Evolutionary conservation across 2,329 filamentous ascomycete genomes (phyloP), one percentile per base, ranked within the genome.

Genomic region (Daldinia sp.): DNA sequence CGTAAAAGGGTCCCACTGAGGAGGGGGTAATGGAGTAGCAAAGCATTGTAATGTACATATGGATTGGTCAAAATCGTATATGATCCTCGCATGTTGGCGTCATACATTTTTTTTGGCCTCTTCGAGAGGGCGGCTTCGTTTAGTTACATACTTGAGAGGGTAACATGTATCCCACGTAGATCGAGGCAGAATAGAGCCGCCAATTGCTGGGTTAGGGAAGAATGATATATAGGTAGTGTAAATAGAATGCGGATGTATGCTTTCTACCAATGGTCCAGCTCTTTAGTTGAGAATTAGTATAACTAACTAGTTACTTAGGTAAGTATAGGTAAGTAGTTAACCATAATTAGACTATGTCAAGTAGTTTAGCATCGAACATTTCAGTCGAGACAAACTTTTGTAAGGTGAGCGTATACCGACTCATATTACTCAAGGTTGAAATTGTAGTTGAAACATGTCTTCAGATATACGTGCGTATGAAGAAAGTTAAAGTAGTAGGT

Each of bases 41-140:
- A 23, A 23, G 20, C 20, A 23, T 23, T 23, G 20, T 7, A 9
- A 35, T 35, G 33, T 6, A 35, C 7, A 23, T 35, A 54, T 37
- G 30, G 20, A 57, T 56, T 12, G n/a, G 44, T 53, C 18, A 9
- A 30, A 46, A 26, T 39, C 9, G 53, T 46, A 35, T 13, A 13
- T 42, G 35, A 35, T 44, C 42, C 37, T 44, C 54, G 18, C 42
- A 65, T 70, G 53, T 65, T 65, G 62, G 54, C 61, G 64, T 72
- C 67, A 70, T 69, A 65, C 60, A 67, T 65, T 66, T 35, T 65
- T 63, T 55, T 28, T 13, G 41, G 9, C n/a, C 10, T 37, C n/a
- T 28, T 39, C 44, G 33, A 54, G 20, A 54, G 20, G 39, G 20
- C 6, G 33, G 20, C 12, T 20, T 37, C n/a, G 50, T 20, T 37